Evolutionary conservation across 805 yeast species (phyloP), one percentile per base, ranked within the genome.

Genomic region (Saturnispora halmiae): DNA sequence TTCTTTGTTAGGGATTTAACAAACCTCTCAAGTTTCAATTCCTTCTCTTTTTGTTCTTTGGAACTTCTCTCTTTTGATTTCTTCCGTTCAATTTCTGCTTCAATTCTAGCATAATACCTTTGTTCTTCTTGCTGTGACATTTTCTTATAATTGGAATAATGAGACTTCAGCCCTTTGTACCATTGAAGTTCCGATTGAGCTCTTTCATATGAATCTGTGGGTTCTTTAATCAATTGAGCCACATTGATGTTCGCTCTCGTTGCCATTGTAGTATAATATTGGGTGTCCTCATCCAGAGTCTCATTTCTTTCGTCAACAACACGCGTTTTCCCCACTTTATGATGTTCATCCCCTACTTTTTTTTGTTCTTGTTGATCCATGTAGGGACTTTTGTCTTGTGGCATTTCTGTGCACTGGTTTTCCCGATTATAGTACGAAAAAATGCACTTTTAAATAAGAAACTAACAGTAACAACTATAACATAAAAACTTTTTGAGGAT

Each of bases 51-150:
- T 6, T 38, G 39, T 11, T 36, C 40, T 9, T 38, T 22, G 19
- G 42, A 13, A 26, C 38, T 38, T 31, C 31, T 39, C 2, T 31
- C 21, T 14, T 27, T 31, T 27, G 40, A 38, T 7, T 34, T 32
- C 29, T 41, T 34, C 9, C 41, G 20, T 25, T 32, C 36, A 18
- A 58, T 56, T 27, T 68, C 72, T 10, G 49, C 44, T 28, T 59
- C 58, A 9, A 69, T 38, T 25, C 59, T 55, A 10, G 59, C 58
- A 31, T 65, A 61, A 40, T 67, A 64, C 25, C 43, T 38, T 31
- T 53, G 52, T 41, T 69, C 73, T 31, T 68, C 66, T 15, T 47
- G 46, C 26, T 55, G 55, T 7, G 63, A 61, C 20, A 59, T 47
- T 13, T 49, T 46, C 11, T 65, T 45, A 10, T 60, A 55, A 6